Evolutionary conservation across 306 rosid species (phyloP).

Genomic region (Astragalus membranaceus): DNA sequence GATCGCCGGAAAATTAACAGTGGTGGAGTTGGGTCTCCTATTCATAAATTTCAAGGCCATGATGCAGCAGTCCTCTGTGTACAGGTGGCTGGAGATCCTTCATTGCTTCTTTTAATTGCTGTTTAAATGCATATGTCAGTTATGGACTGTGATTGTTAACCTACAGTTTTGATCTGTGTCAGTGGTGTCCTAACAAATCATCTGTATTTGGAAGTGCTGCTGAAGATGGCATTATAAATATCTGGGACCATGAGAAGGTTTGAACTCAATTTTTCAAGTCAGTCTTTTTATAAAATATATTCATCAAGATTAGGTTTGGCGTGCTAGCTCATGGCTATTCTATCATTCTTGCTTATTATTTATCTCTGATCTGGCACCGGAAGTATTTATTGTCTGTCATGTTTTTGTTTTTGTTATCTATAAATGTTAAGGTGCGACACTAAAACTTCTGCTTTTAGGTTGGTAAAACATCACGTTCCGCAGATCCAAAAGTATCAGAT

Average conservation of each 20-base stretch:
- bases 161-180: constrained; percentile 24
- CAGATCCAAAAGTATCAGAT: constrained; percentile 16
- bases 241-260: constrained; percentile 94
- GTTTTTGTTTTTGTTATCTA: not conserved
- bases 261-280: not conserved
- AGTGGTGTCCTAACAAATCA: constrained; percentile 91
- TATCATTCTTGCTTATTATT: not conserved
- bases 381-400: not conserved
- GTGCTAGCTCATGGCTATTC: not conserved
- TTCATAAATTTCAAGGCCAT: constrained; percentile 82
- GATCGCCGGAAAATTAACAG: constrained; percentile 83
- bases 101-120: not conserved
- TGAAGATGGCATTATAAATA: constrained; percentile 84
- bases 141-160: not conserved
- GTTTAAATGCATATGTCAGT: not conserved
- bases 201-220: constrained; percentile 97
- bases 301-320: not conserved
- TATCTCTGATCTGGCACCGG: not conserved
- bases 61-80: constrained; percentile 92
- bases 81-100: constrained; percentile 45
- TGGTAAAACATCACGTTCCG: constrained; percentile 29
- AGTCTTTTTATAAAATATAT: not conserved
- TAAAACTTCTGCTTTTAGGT: constrained; percentile 29
- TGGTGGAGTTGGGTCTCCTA: constrained; percentile 63
- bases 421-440: not conserved